These are phyloP conservation scores for Xylona heveae DNA, from an alignment of 495 filamentous ascomycete genomes.

Conservation along the genomic window DNA sequence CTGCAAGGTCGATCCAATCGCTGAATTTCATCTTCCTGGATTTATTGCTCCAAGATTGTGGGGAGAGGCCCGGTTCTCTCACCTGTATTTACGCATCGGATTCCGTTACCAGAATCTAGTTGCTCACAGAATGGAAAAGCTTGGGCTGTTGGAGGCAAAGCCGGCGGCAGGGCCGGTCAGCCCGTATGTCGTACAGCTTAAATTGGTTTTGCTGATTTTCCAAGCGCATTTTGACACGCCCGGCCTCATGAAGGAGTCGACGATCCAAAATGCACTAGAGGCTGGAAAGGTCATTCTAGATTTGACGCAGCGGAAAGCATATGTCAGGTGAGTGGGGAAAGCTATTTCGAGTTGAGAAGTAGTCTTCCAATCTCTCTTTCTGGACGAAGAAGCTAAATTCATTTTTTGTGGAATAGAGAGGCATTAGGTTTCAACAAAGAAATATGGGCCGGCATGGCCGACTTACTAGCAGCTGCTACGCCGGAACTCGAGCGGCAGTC, in stretches of 20 bases:
- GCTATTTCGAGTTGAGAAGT: too few species aligned
- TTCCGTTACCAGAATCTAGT: too few species aligned
- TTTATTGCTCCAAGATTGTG: too few species aligned
- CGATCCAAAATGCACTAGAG: background rate
- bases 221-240: conserved; percentile 1
- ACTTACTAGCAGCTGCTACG: background rate
- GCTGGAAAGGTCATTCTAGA: background rate
- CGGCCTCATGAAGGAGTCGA: background rate
- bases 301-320: background rate
- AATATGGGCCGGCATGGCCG: background rate
- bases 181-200: background rate
- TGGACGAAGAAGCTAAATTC: too few species aligned
- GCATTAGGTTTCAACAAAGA: background rate
- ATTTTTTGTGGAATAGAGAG: too few species aligned
- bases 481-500: conserved; percentile 1
- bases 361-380: too few species aligned
- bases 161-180: background rate
- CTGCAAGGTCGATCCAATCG: too few species aligned
- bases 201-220: background rate
- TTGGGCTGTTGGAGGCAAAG: background rate
- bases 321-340: too few species aligned
- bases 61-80: too few species aligned
- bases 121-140: too few species aligned
- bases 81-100: too few species aligned
- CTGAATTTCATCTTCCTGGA: too few species aligned